Base-by-base conservation (phyloP, 2,329 filamentous ascomycete genomes). In the Colletotrichum caudatum region DNA sequence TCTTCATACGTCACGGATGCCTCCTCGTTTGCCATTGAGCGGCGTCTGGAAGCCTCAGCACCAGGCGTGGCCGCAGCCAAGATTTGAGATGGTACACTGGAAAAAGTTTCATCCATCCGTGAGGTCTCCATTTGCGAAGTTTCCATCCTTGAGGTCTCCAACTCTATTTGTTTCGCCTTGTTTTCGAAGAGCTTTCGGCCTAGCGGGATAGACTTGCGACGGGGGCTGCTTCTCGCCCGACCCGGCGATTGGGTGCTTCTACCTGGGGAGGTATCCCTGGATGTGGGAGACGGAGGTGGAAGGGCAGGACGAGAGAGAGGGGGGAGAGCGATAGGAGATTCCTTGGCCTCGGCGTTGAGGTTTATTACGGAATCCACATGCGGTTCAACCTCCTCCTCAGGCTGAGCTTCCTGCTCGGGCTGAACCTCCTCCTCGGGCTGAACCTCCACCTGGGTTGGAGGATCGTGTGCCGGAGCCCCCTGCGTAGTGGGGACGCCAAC, bases 1-100 rank as follows among this genome's bases (percentile, higher is more conserved):
- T 89, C 87, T 1, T 89, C 85, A 56, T 88, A 87, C 37, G 78
- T 61, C 50, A 78, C 79, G 2, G 79, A 76, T 29, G 82, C 79
- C 2, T 81, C 78, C 1, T 78, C 75, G 3, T 76, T 76, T 0
- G 74, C 71, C 65, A 66, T 54, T 14, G 62, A 64, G 46, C 37
- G 63, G 16, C 64, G 58, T 44, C 59, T 71, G 39, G 35, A 54
- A 16, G 59, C 16, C 46, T 67, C 74, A 12, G 50, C 59, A 33
- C 76, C 73, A 16, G 80, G 79, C 5, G 79, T 80, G 6, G 78
- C 77, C n/a, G 77, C 76, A 29, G 75, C 74, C 35, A 80, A 76
- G 11, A 80, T 73, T 66, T 77, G 79, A 54, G 80, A 79, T 14
- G 79, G 79, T n/a, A 81, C 71, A 64, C 73, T 80, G n/a, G 79